These are phyloP conservation scores for Cucurbita moschata DNA, from an alignment of 306 rosid species.

Conservation along the genomic window DNA sequence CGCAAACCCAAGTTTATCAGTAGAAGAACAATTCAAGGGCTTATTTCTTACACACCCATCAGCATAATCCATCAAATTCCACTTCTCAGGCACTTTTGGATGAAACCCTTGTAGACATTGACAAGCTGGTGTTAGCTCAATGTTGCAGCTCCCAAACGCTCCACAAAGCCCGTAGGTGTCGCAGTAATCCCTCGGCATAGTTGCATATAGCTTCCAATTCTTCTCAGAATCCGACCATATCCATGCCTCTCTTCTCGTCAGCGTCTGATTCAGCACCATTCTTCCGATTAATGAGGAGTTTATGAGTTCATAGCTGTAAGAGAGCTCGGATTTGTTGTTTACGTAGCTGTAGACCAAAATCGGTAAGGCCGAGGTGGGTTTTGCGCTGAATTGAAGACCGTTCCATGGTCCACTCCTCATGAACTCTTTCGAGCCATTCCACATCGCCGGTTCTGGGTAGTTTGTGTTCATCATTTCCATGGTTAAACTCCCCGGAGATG, in stretches of 20 bases:
- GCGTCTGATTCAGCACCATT: slow-evolving; percentile 28
- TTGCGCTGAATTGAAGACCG: slow-evolving; percentile 26
- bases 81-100: slow-evolving; percentile 21
- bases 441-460: slow-evolving; percentile 21
- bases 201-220: slow-evolving; percentile 22
- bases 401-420: slow-evolving; percentile 37
- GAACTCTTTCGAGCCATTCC: slow-evolving; percentile 15
- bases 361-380: slow-evolving; percentile 16
- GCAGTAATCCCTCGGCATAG: slow-evolving; percentile 24
- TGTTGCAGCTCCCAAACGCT: slow-evolving; percentile 24
- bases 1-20: slow-evolving; percentile 19
- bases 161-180: slow-evolving; percentile 39
- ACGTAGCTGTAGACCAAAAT: slow-evolving; percentile 18
- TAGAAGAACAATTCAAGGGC: slow-evolving; percentile 16
- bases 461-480: slow-evolving; percentile 12
- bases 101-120: slow-evolving; percentile 32
- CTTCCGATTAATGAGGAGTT: slow-evolving; percentile 23
- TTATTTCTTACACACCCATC: slow-evolving; percentile 27
- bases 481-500: slow-evolving; percentile 31
- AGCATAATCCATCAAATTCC: slow-evolving; percentile 37
- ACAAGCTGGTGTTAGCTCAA: slow-evolving; percentile 26
- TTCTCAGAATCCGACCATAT: slow-evolving; percentile 25
- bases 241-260: slow-evolving; percentile 8
- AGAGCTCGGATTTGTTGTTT: slow-evolving; percentile 23
- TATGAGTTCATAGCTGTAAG: slow-evolving; percentile 22